Base-by-base conservation (phyloP, 371 early-diverging fungal genomes). In the Mucor lusitanicus region DNA sequence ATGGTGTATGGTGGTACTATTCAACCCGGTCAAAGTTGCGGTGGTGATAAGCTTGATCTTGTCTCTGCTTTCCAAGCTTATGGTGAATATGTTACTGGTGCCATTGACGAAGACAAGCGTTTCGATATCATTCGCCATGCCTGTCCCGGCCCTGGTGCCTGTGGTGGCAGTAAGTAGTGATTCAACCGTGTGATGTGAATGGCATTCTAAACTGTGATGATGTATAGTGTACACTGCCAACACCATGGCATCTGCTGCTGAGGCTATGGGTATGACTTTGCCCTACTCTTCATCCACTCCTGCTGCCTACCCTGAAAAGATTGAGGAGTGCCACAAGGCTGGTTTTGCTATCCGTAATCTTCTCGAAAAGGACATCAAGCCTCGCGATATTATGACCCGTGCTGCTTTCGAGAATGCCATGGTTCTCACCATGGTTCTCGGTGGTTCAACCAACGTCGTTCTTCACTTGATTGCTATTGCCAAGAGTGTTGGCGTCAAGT, bases 381-480 rank as follows among this genome's bases (percentile, higher is more conserved):
- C 99, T 17, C 76, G 85, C 32, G 97, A 97, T 69, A 97, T 98
- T 67, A 91, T 98, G 92, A 98, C 99, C 11, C 85, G 90, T 58
- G 82, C 91, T 63, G 91, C 96, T 5, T 94, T 98, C 64, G 96
- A 97, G 78, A 98, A 98, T 74, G 97, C 97, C 7, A 92, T 98
- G 78, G 90, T 91, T 6, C 61, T 95, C 17, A 90, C 90, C 42
- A 96, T 97, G 90, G 94, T 92, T 40, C 85, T 97, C 59, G 99
- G 99, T 70, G 98, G 97, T 7, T 96, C 96, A 6, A 98, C 99
- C 30, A 98, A 98, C 68, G 96, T 94, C 33, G 97, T 97, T n/a
- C 86, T 98, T 54, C 99, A 98, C 73, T 80, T 98, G 76, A 86
- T 98, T 53, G 99, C 99, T 53, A 93, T 97, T 66, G 95, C 99